phyloP scores from a whole-genome alignment of 306 rosid genomes.

The Lotus japonicus region DNA sequence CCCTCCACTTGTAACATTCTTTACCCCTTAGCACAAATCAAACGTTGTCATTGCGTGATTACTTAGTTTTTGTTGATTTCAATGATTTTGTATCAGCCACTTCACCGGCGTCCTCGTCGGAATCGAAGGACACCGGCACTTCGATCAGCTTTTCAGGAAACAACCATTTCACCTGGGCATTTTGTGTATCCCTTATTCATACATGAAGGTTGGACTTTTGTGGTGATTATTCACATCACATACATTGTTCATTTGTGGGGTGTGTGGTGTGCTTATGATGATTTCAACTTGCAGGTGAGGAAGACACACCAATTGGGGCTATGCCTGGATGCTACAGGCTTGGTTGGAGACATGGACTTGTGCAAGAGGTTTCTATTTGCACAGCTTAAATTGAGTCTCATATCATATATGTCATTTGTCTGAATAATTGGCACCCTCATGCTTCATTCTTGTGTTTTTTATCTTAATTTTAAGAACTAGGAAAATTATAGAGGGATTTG shows the following conservation, averaged over 20 bases:
- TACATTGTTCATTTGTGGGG: background rate
- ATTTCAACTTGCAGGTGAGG: constrained; percentile 58
- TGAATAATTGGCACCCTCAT: background rate
- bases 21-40: background rate
- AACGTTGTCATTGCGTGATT: too few species aligned
- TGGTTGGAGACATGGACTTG: constrained; percentile 97
- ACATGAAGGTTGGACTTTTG: constrained; percentile 68
- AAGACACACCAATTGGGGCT: constrained; percentile 89
- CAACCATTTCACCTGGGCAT: constrained; percentile 71
- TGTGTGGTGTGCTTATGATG: background rate
- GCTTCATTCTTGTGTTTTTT: background rate
- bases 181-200: constrained; percentile 92
- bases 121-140: constrained; percentile 56
- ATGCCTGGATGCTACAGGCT: constrained; percentile 98
- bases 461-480: too few species aligned
- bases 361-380: constrained; percentile 63
- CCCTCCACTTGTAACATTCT: constrained; percentile 58
- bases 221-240: background rate
- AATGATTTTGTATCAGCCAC: constrained; percentile 40
- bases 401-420: background rate
- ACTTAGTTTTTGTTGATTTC: background rate
- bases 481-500: background rate
- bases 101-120: constrained; percentile 80
- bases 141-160: constrained; percentile 86
- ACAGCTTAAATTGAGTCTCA: background rate